phyloP scores from a whole-genome alignment of 306 rosid species.

The Nissolia schottii region DNA sequence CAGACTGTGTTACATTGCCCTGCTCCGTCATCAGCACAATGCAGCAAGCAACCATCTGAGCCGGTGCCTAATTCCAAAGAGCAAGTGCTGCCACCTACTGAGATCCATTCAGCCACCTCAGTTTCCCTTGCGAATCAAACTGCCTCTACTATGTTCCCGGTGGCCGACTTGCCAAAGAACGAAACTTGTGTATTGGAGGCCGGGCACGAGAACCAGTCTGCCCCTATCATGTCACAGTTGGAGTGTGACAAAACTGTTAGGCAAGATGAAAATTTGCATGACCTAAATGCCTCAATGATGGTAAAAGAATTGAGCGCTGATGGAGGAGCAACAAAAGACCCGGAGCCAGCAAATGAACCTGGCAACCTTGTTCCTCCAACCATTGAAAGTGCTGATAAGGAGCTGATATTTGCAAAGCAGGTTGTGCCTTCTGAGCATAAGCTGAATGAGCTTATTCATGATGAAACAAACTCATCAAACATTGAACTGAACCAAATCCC shows the following conservation, averaged over 20 bases:
- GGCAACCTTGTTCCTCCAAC: conserved; percentile 26
- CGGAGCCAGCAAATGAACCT: conserved; percentile 28
- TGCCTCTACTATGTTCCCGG: conserved; percentile 15
- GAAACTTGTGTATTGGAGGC: conserved; percentile 15
- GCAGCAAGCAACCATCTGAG: conserved; percentile 29
- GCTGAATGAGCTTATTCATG: conserved; percentile 27
- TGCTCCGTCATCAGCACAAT: conserved; percentile 30
- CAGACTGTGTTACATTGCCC: conserved; percentile 25
- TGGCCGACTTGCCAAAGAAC: conserved; percentile 8
- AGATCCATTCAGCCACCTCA: conserved; percentile 17
- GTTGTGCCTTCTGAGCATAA: conserved; percentile 15
- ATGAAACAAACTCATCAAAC: conserved; percentile 22
- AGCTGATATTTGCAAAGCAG: conserved; percentile 25
- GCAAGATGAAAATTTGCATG: conserved; percentile 22
- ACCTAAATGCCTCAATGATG: conserved; percentile 18
- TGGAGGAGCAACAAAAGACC: conserved; percentile 20
- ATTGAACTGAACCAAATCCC: conserved; percentile 36
- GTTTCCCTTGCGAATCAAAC: conserved; percentile 2
- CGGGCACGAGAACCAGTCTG: conserved; percentile 15
- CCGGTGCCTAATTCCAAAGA: conserved; percentile 16
- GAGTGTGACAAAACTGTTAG: conserved; percentile 24
- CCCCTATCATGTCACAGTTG: background rate
- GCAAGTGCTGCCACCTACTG: conserved; percentile 14
- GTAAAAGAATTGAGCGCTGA: conserved; percentile 30
- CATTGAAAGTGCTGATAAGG: conserved; percentile 9